Base-by-base conservation (phyloP, 1,139 yeast species). In the Protomyces inundatus region DNA sequence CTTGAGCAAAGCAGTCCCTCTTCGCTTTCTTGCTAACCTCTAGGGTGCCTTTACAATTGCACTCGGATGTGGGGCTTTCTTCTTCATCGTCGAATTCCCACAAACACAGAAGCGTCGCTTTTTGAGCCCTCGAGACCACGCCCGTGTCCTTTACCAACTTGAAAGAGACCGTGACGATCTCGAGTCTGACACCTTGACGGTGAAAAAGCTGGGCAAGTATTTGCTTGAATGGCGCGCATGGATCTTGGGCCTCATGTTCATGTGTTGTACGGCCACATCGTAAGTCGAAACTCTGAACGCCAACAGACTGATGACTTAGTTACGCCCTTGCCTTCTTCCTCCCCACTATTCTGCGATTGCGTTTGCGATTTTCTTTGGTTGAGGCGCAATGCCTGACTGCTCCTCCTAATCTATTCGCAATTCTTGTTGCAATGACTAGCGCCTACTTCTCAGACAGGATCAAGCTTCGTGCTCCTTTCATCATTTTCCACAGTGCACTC, bases 41-140 rank as follows among this genome's bases (percentile, higher is more conserved):
- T 23, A 87, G 73, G 89, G 90, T 40, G 75, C 84, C 51, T 78
- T 85, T 52, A 82, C 88, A 0, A 70, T 85, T 16, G 80, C 76
- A 3, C 82, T 86, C 54, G 89, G 86, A 5, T 14, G 85, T 33
- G 72, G 83, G 66, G 88, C 87, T 48, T 50, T 65, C 67, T 51
- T 66, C 65, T 60, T 58, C 64, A 56, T 64, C 54, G 65, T 64
- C 6, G 65, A 64, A 35, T 56, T 61, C 34, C 66, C 66, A 34
- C 14, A 52, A 12, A n/a, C 10, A n/a, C 23, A 12, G 6, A 33
- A 52, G 30, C 33, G 35, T 6, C 35, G 35, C 6, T 52, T 52
- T 42, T 36, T 52, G 42, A 34, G 40, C 10, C 32, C 14, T n/a
- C 32, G 23, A 9, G 55, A 52, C 39, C 55, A 36, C 23, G 45